phyloP scores from a whole-genome alignment of 129 eudicot genomes.

The Lonicera japonica region DNA sequence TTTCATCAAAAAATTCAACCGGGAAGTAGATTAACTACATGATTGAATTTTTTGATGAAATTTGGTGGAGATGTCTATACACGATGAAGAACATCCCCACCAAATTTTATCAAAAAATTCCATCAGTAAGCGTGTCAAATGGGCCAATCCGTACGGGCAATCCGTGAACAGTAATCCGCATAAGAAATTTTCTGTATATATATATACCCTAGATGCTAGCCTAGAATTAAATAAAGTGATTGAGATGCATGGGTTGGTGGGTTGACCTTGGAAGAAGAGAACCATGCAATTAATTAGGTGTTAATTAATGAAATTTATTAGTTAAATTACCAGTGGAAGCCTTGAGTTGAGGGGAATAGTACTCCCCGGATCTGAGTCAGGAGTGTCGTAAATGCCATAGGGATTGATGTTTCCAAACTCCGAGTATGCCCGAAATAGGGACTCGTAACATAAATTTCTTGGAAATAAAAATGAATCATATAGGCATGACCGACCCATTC shows the following conservation, averaged over 20 bases:
- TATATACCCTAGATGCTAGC: neutral
- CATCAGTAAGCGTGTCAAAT: no score
- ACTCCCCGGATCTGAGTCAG: conserved; percentile 42
- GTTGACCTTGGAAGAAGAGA: conserved; percentile 7
- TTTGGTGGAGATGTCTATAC: no score
- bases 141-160: no score
- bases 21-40: no score
- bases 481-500: conserved; percentile 45
- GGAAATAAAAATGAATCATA: conserved; percentile 58
- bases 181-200: no score
- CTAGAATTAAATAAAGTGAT: no score
- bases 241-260: neutral
- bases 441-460: conserved; percentile 29
- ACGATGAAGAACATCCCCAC: no score
- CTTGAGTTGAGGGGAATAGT: conserved; percentile 14
- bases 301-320: neutral
- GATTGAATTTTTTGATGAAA: no score
- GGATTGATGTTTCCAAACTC: conserved; percentile 71
- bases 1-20: no score
- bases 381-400: conserved; percentile 47
- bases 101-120: no score
- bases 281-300: neutral
- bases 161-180: no score
- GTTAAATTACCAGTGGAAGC: conserved; percentile 40
- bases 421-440: conserved; percentile 41